A percentile compares a stretch with the other conserved stretches of the same genome.
phyloP scores from a whole-genome alignment of 2,329 filamentous ascomycete genomes.

The Dichotomopilus funicola region DNA sequence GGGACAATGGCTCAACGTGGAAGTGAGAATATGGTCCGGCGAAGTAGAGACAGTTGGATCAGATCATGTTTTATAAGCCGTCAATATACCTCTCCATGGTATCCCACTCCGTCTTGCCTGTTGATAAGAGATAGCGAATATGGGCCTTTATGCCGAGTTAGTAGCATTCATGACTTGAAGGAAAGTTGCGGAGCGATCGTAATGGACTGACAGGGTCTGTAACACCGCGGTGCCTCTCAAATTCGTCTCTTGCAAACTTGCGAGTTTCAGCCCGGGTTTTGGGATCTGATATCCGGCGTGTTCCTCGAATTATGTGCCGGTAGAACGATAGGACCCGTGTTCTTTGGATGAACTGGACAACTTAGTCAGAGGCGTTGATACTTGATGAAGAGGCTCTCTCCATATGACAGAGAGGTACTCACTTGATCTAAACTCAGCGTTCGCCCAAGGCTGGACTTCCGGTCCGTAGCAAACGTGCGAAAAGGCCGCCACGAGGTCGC shows the following conservation, averaged over 20 bases:
- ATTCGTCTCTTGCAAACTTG: constrained; percentile 52
- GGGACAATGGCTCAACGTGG: neutral
- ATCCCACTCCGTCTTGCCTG: constrained; percentile 61
- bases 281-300: constrained; percentile 44
- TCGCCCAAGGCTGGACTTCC: constrained; percentile 35
- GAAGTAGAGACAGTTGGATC: neutral
- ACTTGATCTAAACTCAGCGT: constrained; percentile 55
- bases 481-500: constrained; percentile 20
- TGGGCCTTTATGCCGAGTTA: constrained; percentile 38
- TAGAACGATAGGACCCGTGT: constrained; percentile 50
- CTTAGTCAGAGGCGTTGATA: neutral
- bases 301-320: constrained; percentile 50
- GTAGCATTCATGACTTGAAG: neutral
- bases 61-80: constrained; percentile 32
- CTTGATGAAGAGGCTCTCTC: too few species aligned
- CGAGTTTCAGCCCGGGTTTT: constrained; percentile 49
- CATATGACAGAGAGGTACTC: constrained; percentile 23
- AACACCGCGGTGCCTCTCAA: constrained; percentile 51
- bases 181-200: neutral
- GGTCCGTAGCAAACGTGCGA: constrained; percentile 34
- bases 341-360: constrained; percentile 51
- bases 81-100: constrained; percentile 52
- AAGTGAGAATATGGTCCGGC: neutral
- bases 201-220: constrained; percentile 45
- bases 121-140: constrained; percentile 57